Conservation (phyloP, 192 early-diverging fungal species). For the Backusella westeae region DNA sequence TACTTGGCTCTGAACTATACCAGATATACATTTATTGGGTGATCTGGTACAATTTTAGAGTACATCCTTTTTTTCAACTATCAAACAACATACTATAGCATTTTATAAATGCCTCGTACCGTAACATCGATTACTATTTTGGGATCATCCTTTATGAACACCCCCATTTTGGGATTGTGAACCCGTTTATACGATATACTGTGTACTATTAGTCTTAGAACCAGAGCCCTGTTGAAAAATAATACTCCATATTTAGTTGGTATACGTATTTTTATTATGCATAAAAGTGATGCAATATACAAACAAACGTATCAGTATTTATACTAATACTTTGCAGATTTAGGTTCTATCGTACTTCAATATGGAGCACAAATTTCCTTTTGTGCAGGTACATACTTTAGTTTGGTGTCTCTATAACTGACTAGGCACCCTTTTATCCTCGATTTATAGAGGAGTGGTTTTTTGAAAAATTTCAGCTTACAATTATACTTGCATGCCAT, state of each 20-base stretch:
- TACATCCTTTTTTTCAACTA: too few species aligned
- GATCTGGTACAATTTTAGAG: too few species aligned
- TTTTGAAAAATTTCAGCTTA: not conserved
- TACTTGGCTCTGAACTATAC: not conserved
- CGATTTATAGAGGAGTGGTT: not conserved
- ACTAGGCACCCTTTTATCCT: not conserved
- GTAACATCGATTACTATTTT: not conserved
- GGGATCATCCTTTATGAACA: not conserved
- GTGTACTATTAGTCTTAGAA: not conserved
- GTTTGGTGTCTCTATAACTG: not conserved
- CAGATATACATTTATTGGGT: too few species aligned
- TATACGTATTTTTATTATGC: constrained; percentile 3
- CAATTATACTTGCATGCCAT: not conserved
- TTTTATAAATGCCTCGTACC: too few species aligned
- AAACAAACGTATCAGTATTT: not conserved
- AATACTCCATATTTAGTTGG: not conserved
- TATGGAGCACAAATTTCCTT: not conserved
- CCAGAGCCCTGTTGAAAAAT: not conserved
- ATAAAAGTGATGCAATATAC: not conserved
- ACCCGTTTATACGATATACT: not conserved
- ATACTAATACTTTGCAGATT: not conserved
- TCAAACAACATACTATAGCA: too few species aligned
- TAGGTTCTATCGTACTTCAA: not conserved
- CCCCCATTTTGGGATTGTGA: not conserved
- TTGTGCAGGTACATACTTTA: not conserved